Percentiles rank a stretch among this genome's conserved stretches.
These are phyloP conservation scores for Macrophomina tecta DNA, from an alignment of 2,329 filamentous ascomycete genomes.

Conservation along the genomic window DNA sequence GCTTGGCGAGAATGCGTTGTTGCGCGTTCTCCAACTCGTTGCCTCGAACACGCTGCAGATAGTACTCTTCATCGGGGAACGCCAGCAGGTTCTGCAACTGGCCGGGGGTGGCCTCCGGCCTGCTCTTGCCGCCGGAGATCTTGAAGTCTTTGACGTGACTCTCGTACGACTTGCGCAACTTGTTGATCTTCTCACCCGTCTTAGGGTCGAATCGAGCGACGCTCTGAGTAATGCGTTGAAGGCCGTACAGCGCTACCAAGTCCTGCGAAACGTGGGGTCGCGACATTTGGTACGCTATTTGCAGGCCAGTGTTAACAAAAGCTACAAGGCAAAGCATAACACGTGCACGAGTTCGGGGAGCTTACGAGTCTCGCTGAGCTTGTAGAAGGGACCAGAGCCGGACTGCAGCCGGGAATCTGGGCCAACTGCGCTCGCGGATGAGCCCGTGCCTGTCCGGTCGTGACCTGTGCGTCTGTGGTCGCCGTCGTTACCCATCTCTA, in stretches of 20 bases:
- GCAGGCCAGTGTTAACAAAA: constrained; percentile 39
- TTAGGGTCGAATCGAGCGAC: constrained; percentile 65
- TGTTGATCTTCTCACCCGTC: constrained; percentile 70
- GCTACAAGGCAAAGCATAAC: constrained; percentile 32
- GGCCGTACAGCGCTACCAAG: constrained; percentile 64
- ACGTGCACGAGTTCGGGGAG: constrained; percentile 33
- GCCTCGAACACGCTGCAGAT: constrained; percentile 45
- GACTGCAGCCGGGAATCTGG: constrained; percentile 36
- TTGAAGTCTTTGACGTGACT: constrained; percentile 58
- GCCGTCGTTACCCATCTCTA: constrained; percentile 36
- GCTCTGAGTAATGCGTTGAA: constrained; percentile 61
- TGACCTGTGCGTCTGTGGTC: constrained; percentile 53
- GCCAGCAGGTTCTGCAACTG: constrained; percentile 44
- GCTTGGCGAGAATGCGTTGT: constrained; percentile 39
- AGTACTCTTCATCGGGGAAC: constrained; percentile 50
- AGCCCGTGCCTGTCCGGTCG: constrained; percentile 49
- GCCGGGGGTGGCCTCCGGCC: constrained; percentile 46
- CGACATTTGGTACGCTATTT: constrained; percentile 49
- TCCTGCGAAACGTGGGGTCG: constrained; percentile 64
- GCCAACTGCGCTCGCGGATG: constrained; percentile 32
- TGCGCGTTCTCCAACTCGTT: constrained; percentile 45
- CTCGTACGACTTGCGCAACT: constrained; percentile 64
- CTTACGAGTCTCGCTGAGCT: constrained; percentile 45
- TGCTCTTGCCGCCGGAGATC: constrained; percentile 55
- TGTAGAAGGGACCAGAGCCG: constrained; percentile 42